A percentile compares a stretch with the other conserved stretches of the same genome.
Evolutionary conservation across 768 basidiomycete genomes (phyloP).

Genomic region (Coprinopsis sp.): DNA sequence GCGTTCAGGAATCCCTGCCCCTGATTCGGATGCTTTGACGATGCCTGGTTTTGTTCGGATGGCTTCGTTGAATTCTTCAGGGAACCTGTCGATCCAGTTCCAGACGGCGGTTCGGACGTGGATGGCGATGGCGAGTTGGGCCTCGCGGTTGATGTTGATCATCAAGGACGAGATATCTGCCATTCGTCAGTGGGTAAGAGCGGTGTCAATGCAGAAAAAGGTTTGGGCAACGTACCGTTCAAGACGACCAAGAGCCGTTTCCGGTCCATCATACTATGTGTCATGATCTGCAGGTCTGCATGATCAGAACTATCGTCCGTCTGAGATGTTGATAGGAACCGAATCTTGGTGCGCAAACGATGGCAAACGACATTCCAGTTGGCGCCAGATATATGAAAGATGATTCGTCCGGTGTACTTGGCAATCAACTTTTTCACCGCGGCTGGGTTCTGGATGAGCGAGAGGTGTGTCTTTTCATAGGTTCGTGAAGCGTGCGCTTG

Average conservation of each 20-base stretch:
- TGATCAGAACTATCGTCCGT: slow-evolving; percentile 49
- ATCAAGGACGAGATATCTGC: slow-evolving; percentile 82
- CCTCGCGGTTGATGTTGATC: slow-evolving; percentile 73
- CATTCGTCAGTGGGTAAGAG: too few relatives aligned
- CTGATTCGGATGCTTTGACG: too few relatives aligned
- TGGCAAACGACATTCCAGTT: slow-evolving; percentile 80
- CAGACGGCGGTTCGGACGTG: slow-evolving; percentile 77
- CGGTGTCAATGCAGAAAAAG: not conserved
- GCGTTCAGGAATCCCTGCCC: slow-evolving; percentile 82
- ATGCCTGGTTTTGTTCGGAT: slow-evolving; percentile 54
- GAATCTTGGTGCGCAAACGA: slow-evolving; percentile 66
- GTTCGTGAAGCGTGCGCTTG: slow-evolving; percentile 34
- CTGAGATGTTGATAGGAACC: slow-evolving; percentile 50
- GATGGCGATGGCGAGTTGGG: slow-evolving; percentile 66
- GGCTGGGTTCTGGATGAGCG: slow-evolving; percentile 48
- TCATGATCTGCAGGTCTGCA: slow-evolving; percentile 72
- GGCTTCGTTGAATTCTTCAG: slow-evolving; percentile 72
- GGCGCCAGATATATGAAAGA: slow-evolving; percentile 82
- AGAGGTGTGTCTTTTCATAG: slow-evolving; percentile 63
- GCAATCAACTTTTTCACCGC: slow-evolving; percentile 60
- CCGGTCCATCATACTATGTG: slow-evolving; percentile 71
- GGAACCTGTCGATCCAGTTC: slow-evolving; percentile 85
- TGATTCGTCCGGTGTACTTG: slow-evolving; percentile 71
- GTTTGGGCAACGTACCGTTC: slow-evolving; percentile 43
- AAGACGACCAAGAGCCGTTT: slow-evolving; percentile 64